Evolutionary conservation across 2,329 filamentous ascomycete species (phyloP), one percentile per base, ranked within the genome.

Genomic region (Monilinia polystroma): DNA sequence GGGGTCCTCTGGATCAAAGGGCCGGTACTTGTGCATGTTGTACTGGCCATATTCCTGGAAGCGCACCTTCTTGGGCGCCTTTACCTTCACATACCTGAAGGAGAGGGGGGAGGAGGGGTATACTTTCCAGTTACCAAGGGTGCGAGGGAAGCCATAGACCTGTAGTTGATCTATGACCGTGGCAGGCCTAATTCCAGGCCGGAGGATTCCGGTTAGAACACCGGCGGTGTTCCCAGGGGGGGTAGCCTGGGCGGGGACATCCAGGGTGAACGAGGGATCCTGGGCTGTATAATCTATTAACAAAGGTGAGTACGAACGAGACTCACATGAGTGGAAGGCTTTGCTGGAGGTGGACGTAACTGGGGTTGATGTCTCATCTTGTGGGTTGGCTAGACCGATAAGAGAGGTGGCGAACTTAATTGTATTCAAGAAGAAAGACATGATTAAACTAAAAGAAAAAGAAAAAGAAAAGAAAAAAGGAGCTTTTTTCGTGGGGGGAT

Each of bases 261-360:
- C 53, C 26, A 16, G 32, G 53, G 29, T 55, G 29, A 55, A 35
- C 12, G 29, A 35, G 4, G 53, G 53, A 35, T 55, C 53, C 29
- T 32, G 18, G 53, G 53, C 53, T 55, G 53, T 12, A 20, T 55
- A 55, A 10, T 55, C 53, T 18, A 55, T 55, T 55, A n/a, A 5
- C 3, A 35, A 55, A 54, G 29, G 52, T 55, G 53, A 32, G 29
- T 29, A 35, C 16, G 20, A 26, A 29, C 29, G 29, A 55, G 20
- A 55, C 53, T 55, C 53, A 55, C 26, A 16, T 14, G 4, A 55
- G 32, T 1, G 53, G 20, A n/a, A n/a, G 53, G 53, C 53, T 12
- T 55, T 55, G 53, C 53, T 55, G 53, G 53, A 55, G 53, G 53
- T 55, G 53, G 53, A 32, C 53, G 53, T 29, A 55, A 29, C 53